Evolutionary conservation across 371 early-diverging fungal species (phyloP).

Genomic region (Mucor velutinosus): DNA sequence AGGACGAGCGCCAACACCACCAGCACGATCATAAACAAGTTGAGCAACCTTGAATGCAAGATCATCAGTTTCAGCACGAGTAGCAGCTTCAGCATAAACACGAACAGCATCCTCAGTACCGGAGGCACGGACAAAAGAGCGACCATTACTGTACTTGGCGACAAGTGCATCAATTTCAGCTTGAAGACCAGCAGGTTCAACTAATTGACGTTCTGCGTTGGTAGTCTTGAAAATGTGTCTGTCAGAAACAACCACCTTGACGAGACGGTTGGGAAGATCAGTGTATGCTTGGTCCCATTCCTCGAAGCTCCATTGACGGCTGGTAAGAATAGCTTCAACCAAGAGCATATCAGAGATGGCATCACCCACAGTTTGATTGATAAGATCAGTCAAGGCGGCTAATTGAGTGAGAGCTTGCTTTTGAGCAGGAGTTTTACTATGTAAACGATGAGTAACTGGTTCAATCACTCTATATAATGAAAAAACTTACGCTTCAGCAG

Average conservation of each 20-base stretch:
- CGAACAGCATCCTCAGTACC: conserved; percentile 99
- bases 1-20: conserved; percentile 91
- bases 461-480: neutral
- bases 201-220: conserved; percentile 93
- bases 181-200: conserved; percentile 90
- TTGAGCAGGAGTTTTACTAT: conserved; percentile 76
- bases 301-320: conserved; percentile 76
- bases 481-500: conserved; percentile 61
- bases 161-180: conserved; percentile 83
- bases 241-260: conserved; percentile 93
- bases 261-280: conserved; percentile 92
- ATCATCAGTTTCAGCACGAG: conserved; percentile 81
- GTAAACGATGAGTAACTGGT: neutral
- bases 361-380: conserved; percentile 99
- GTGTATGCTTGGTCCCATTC: conserved; percentile 95
- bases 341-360: conserved; percentile 97
- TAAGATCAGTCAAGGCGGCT: conserved; percentile 83
- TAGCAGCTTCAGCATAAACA: conserved; percentile 98
- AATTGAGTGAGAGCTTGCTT: conserved; percentile 78
- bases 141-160: conserved; percentile 79
- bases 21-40: conserved; percentile 89
- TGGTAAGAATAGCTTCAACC: conserved; percentile 91
- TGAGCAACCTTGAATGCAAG: conserved; percentile 80
- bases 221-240: conserved; percentile 91
- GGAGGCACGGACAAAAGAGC: conserved; percentile 98